Percentiles rank a stretch among this genome's conserved stretches.
Evolutionary conservation across 495 filamentous ascomycete species (phyloP).

Genomic region (Podospora tetraspora): DNA sequence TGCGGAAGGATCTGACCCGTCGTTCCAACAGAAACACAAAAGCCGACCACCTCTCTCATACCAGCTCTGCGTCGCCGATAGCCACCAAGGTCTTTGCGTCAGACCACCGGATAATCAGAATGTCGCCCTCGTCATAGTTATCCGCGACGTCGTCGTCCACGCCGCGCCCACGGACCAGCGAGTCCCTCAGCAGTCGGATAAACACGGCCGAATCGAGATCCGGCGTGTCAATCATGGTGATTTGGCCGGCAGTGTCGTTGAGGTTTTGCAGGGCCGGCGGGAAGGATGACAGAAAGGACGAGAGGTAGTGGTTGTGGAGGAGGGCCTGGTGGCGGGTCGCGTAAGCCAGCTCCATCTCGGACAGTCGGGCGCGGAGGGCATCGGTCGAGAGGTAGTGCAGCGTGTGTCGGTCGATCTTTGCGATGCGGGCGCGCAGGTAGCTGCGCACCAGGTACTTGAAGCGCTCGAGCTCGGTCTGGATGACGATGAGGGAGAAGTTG

Average conservation of each 20-base stretch:
- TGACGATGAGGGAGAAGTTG: constrained; percentile 87
- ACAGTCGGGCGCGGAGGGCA: constrained; percentile 50
- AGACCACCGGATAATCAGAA: constrained; percentile 83
- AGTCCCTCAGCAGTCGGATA: constrained; percentile 63
- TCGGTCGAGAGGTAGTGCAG: constrained; percentile 55
- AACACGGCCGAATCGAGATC: constrained; percentile 81
- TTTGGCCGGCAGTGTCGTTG: constrained; percentile 83
- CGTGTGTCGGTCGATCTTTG: constrained; percentile 75
- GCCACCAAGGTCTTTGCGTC: constrained; percentile 67
- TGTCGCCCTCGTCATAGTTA: constrained; percentile 70
- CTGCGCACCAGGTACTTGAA: constrained; percentile 85
- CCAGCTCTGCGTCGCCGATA: constrained; percentile 73
- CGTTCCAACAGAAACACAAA: neutral
- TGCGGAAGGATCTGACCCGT: neutral
- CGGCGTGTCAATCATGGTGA: constrained; percentile 86
- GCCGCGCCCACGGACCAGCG: constrained; percentile 50
- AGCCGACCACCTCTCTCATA: constrained; percentile 44
- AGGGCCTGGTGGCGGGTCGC: constrained; percentile 75
- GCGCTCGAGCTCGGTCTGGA: constrained; percentile 92
- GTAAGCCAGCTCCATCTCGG: constrained; percentile 68
- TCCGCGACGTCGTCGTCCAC: constrained; percentile 54
- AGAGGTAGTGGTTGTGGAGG: constrained; percentile 72
- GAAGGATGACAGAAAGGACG: constrained; percentile 76
- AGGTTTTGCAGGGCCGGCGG: constrained; percentile 69
- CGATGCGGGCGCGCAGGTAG: constrained; percentile 76